Conservation (phyloP, 108 stramenopile genomes). For the Mayamaea pseudoterrestris region DNA sequence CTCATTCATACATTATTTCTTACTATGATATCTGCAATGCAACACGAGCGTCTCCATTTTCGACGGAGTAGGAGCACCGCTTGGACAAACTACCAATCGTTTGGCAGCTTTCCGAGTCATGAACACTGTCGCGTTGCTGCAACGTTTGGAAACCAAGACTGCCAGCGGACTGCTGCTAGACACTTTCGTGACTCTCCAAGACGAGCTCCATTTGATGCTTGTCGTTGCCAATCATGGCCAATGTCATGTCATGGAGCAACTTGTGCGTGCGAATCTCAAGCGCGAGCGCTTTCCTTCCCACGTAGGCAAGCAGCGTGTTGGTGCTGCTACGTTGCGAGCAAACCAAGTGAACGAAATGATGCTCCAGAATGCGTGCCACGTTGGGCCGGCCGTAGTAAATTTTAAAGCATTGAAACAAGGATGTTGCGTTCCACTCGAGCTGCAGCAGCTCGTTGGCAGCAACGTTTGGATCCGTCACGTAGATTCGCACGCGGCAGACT, state of each 20-base stretch:
- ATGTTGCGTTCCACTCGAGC: slow-evolving; percentile 6
- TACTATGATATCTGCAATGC: no score
- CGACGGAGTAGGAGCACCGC: no score
- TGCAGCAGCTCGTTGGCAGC: slow-evolving; percentile 9
- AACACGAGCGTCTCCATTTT: no score
- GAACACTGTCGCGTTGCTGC: no score
- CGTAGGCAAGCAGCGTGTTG: slow-evolving; percentile 24
- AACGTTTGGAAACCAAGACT: no score
- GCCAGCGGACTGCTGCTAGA: slow-evolving; percentile 9
- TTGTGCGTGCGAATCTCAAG: no score
- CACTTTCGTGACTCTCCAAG: slow-evolving; percentile 25
- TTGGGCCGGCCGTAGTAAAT: slow-evolving; percentile 17
- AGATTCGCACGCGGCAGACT: slow-evolving; percentile 20
- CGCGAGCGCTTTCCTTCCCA: no score
- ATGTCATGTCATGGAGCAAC: slow-evolving; percentile 19
- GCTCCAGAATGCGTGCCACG: slow-evolving; percentile 12
- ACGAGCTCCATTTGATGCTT: slow-evolving; percentile 28
- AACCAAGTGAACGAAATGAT: slow-evolving; percentile 19
- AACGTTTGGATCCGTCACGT: slow-evolving; percentile 20
- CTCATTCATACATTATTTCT: no score
- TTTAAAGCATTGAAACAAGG: slow-evolving; percentile 8
- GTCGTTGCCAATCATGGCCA: slow-evolving; percentile 22
- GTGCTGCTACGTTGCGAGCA: slow-evolving; percentile 4
- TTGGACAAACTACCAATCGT: no score
- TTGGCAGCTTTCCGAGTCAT: no score